Conservation (phyloP, 1,284 basidiomycete genomes). For the Sanghuangporus sanghuang region DNA sequence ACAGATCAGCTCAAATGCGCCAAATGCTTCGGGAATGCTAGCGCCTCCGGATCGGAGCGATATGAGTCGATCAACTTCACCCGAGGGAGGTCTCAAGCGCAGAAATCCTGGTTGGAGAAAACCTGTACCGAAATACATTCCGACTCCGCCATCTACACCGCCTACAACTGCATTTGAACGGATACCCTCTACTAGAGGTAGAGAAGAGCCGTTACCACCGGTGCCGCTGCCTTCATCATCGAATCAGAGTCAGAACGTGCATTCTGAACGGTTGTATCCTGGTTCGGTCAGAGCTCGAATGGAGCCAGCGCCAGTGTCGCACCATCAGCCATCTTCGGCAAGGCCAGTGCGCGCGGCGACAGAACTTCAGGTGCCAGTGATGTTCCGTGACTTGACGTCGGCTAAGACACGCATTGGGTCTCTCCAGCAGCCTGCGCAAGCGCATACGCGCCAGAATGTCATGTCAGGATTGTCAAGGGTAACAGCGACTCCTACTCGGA, state of each 20-base stretch:
- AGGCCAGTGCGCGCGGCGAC: slow-evolving; percentile 8
- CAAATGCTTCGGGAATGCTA: not conserved
- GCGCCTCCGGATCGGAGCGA: slow-evolving; percentile 4
- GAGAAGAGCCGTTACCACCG: slow-evolving; percentile 24
- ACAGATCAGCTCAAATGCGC: not conserved
- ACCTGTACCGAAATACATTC: slow-evolving; percentile 57
- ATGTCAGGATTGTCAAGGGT: not conserved
- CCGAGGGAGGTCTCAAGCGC: slow-evolving; percentile 20
- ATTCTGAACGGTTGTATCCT: not conserved
- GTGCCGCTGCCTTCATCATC: slow-evolving; percentile 13
- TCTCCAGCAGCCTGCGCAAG: slow-evolving; percentile 2
- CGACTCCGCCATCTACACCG: slow-evolving; percentile 50
- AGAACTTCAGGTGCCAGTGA: slow-evolving; percentile 5
- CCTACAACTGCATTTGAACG: slow-evolving; percentile 23
- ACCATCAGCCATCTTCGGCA: not conserved
- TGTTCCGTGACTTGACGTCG: slow-evolving; percentile 11
- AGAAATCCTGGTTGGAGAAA: slow-evolving; percentile 57
- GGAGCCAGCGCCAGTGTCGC: not conserved
- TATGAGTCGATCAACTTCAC: slow-evolving; percentile 2
- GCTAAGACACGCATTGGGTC: not conserved
- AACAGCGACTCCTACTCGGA: not conserved
- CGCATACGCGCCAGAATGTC: not conserved
- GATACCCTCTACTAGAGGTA: slow-evolving; percentile 20
- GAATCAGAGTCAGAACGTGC: not conserved
- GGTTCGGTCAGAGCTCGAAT: not conserved